Base-by-base conservation (phyloP, 1,139 yeast genomes). In the Saccharomyces hybrid region DNA sequence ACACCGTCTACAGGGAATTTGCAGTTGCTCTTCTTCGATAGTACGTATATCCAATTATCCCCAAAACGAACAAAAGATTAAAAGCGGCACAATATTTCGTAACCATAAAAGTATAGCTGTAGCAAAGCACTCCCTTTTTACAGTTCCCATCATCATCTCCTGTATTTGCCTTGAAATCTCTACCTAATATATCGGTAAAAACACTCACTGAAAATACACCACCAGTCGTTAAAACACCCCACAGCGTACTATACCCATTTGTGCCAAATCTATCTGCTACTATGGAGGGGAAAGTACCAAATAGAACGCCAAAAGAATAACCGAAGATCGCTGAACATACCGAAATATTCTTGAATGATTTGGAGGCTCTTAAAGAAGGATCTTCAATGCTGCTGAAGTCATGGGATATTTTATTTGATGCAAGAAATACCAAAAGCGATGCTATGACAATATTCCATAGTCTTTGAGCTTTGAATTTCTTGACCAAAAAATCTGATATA, bases 231-330 rank as follows among this genome's bases (percentile, higher is more conserved):
- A 84, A 73, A 29, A 84, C 65, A 0, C 96, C 95, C 96, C 96
- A 89, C 46, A 88, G 79, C 46, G 89, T 85, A 53, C 90, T 84
- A 67, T 87, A 88, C 44, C 83, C 78, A 16, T 74, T 75, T 64
- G 88, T 79, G 27, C 91, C 91, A 72, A 88, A 88, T 13, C 82
- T 74, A 61, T 89, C 96, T 1, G 93, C 83, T 29, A 87, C 75
- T 26, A 88, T 81, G 1, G 93, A 86, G 0, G 96, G 96, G 67
- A 82, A 86, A 5, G 89, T 78, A 0, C 96, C 93, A 68, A 86
- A 88, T 52, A 85, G 75, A 52, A 86, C 77, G 0, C 97, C 97
- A 70, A 88, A 89, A n/a, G 89, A 83, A 49, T 78, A 74, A 0
- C 96, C 96, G 53, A 84, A 79, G 5, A 82, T 67, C 32, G 79